phyloP scores from a whole-genome alignment of 345 rosid species.

The Combretum micranthum region DNA sequence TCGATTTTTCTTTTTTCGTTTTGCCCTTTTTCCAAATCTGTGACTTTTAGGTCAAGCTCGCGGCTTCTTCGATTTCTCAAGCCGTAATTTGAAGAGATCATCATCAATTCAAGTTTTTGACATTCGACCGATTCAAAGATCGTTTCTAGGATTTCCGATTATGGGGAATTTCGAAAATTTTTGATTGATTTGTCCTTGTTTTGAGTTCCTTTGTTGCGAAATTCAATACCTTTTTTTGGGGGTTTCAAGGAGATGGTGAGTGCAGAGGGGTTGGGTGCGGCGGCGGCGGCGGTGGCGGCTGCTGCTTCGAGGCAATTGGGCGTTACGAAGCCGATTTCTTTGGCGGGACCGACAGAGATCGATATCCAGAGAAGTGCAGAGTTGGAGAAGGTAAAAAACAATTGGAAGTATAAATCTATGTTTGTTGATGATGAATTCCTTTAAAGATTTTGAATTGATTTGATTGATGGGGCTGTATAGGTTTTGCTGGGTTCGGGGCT shows the following conservation, averaged over 20 bases:
- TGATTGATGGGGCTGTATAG: constrained; percentile 22
- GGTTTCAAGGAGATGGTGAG: constrained; percentile 38
- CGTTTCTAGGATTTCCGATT: constrained; percentile 4
- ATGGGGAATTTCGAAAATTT: neutral
- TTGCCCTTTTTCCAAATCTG: neutral
- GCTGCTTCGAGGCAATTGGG: constrained; percentile 31
- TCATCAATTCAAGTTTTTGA: neutral
- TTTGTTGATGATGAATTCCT: constrained; percentile 1
- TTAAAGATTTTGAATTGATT: constrained; percentile 7
- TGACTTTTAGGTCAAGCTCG: neutral
- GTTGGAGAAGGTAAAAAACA: constrained; percentile 66
- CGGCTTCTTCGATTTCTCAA: neutral
- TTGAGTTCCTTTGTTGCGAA: constrained; percentile 5
- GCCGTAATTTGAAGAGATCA: neutral
- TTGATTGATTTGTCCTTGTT: neutral
- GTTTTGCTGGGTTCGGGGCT: constrained; percentile 61
- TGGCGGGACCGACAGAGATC: constrained; percentile 64
- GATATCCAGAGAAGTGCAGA: constrained; percentile 59
- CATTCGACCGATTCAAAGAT: neutral
- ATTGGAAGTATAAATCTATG: constrained; percentile 2
- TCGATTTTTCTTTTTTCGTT: neutral
- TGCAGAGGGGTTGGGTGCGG: constrained; percentile 34
- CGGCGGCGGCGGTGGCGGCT: constrained; percentile 14
- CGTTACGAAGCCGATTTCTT: constrained; percentile 75
- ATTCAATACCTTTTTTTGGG: neutral